Base-by-base conservation (phyloP, 352 stramenopile genomes). In the Globisporangium cystogenes region DNA sequence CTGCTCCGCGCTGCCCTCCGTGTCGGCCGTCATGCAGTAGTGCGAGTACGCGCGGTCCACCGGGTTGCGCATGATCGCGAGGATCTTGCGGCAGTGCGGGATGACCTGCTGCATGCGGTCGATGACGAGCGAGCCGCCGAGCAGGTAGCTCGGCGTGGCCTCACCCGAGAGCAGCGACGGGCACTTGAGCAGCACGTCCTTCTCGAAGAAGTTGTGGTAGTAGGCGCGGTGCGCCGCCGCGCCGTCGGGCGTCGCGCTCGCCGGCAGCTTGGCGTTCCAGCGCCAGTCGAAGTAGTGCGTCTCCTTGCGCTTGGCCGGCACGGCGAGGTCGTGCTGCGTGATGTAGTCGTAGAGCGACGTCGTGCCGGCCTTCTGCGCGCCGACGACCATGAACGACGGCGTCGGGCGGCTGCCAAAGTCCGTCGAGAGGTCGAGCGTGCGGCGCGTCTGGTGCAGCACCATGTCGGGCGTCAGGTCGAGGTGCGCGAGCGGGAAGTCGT, bases 261-360 rank as follows among this genome's bases (percentile, higher is more conserved):
- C 60, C 1, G 76, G 65, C 10, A 95, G 67, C 53, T 76, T 70
- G 24, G 70, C 67, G 62, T 98, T 92, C 94, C 96, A 99, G 39
- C 96, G 81, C 96, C 96, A 99, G 70, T 99, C 96, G 24, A 99
- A 96, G 65, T 97, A 99, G 72, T 99, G 97, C 15, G 97, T 98
- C 80, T 99, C 97, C 55, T 93, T 93, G 44, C 95, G 75, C 70
- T 90, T 90, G 4, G 93, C 87, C 27, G 82, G 67, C 43, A 96
- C 72, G 18, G 98, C 86, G 44, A 98, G 86, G 31, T 98, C 94
- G 68, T 99, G 97, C 68, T 99, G 91, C 45, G 81, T 92, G 31
- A 99, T 91, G 74, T 98, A 99, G 65, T 99, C 95, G 67, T 98
- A 99, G 4, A 99, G 66, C 54, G 82, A 96, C 10, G 96, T 99